Evolutionary conservation across 352 stramenopile species (phyloP), one percentile per base, ranked within the genome.

Genomic region (Phytophthora parvispora): DNA sequence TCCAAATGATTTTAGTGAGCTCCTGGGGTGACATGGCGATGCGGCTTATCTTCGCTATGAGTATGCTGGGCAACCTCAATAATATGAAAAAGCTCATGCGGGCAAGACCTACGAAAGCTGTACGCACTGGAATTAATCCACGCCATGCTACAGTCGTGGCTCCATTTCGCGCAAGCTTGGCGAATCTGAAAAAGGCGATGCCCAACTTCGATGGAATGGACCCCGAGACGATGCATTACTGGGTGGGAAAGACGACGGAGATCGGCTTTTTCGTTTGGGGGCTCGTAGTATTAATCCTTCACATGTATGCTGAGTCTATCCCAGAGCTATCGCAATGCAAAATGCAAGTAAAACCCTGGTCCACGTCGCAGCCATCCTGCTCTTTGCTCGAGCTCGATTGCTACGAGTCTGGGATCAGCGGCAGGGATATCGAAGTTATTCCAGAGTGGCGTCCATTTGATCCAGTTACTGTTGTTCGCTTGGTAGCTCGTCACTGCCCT

Each of bases 341-440:
- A 1, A 65, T 87, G 51, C 78, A 84, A 34, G 57, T 82, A 0
- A 70, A 70, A 9, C 74, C 83, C 2, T 91, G 83, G 78, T 60
- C 60, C 16, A 67, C 64, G 0, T 40, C 52, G 12, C 60, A 75
- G 12, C 58, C 77, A 6, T 70, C 72, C 2, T 91, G 83, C 20
- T 75, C 69, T 10, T 75, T 85, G 18, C 40, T 91, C 20, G 42
- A 49, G 42, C 20, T 49, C 10, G n/a, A 49, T 6, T 49, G 42
- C n/a, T 49, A 49, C 20, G 42, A 49, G 16, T 49, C 42, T 25
- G 42, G 42, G 16, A 49, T 49, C 16, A 49, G 18, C 15, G 42
- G 42, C 3, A 28, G 15, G 27, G 20, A 27, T 6, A 28, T 27
- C 6, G 42, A 49, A 49, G 27, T 49, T 16, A 49, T 13, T 27